Evolutionary conservation across 495 filamentous ascomycete species (phyloP), one percentile per base, ranked within the genome.

Genomic region (Amorphotheca resinae): DNA sequence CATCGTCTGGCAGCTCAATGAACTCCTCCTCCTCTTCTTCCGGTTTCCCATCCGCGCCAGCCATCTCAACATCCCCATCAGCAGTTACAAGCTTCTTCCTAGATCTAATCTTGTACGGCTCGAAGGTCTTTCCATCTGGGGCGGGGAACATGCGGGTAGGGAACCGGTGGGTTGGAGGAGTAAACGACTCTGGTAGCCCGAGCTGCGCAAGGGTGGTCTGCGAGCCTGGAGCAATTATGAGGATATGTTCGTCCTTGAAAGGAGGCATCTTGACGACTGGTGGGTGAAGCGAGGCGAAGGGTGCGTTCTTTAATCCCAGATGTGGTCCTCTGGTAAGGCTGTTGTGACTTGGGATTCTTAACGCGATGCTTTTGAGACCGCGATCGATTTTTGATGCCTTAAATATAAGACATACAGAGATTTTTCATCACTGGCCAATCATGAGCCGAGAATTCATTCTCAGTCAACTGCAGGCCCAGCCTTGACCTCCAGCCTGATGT

Each of bases 121-220:
- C 83, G 66, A 72, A 98, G 7, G 46, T 40, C 56, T 89, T 78
- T 33, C 82, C 82, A 49, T 84, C 77, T 18, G 56, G 53, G 20
- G 79, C 84, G 3, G 76, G 77, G 59, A 96, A 98, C 87, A 98
- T 93, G 66, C 91, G 82, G 53, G 88, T 93, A 14, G 80, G 76
- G 51, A 95, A 73, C 49, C 84, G 80, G 57, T 82, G 67, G 35
- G 75, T 72, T 17, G 91, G 83, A 4, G 87, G 89, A 8, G 85
- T 89, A 56, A 94, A 87, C 2, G 80, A 82, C 64, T 98, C 91
- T 42, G 81, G 80, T 30, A 93, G 79, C 35, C 91, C 91, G 15
- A 95, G 72, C 68, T 95, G 91, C 49, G 89, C 93, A 59, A 94
- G 76, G 48, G 87, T 95, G 44, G 82, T 87, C 61, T 86, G 80